A percentile compares a stretch with the other conserved stretches of the same genome.
These are phyloP conservation scores for Citrullus colocynthis DNA, from an alignment of 306 rosid genomes.

Conservation along the genomic window DNA sequence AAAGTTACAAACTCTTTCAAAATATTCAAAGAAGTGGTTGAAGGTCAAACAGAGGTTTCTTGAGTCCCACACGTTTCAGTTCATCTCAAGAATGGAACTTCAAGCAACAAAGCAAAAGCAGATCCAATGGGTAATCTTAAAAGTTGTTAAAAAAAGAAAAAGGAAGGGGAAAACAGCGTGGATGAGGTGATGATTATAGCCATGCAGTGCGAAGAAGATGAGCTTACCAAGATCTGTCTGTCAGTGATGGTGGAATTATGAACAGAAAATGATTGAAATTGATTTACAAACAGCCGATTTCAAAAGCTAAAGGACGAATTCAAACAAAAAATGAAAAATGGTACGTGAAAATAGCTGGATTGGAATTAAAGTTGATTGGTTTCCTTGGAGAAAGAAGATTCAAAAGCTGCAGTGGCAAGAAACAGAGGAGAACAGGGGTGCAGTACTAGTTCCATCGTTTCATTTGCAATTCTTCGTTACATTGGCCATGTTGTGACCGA, in stretches of 20 bases:
- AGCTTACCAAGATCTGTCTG: not conserved
- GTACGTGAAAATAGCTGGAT: not conserved
- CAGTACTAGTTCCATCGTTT: too few species aligned
- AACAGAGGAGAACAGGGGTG: not conserved
- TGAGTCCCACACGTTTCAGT: not conserved
- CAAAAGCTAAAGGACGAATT: not conserved
- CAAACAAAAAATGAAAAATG: not conserved
- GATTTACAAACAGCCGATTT: not conserved
- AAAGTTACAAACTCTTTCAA: not conserved
- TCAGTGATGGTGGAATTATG: not conserved
- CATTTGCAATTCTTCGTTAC: too few species aligned
- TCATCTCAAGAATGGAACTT: not conserved
- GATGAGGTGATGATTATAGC: not conserved
- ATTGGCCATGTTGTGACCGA: too few species aligned
- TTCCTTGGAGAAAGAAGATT: not conserved
- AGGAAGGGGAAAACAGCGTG: not conserved
- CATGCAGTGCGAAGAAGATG: not conserved
- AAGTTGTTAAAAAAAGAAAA: not conserved
- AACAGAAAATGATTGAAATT: not conserved
- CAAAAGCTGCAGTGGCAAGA: not conserved
- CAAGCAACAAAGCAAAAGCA: not conserved
- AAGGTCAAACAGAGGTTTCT: not conserved
- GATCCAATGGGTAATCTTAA: not conserved
- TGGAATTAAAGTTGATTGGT: not conserved
- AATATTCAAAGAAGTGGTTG: not conserved